A percentile compares a stretch with the other conserved stretches of the same genome.
Conservation (phyloP, 129 eudicot genomes). For the Sambucus nigra region DNA sequence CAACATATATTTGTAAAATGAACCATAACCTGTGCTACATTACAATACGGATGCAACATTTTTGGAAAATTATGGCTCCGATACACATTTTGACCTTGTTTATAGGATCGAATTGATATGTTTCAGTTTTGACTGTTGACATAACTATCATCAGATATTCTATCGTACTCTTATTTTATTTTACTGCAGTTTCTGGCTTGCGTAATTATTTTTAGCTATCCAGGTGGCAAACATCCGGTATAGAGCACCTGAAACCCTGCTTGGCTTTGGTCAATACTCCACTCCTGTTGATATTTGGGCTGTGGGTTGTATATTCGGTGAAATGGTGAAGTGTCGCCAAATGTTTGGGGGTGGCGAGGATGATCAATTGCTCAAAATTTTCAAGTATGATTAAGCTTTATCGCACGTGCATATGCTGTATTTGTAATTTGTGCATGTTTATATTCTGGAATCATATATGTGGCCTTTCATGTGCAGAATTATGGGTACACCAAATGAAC, state of each 20-base stretch:
- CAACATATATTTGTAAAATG: no score
- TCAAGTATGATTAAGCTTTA: neutral
- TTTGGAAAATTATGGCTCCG: no score
- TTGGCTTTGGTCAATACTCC: constrained; percentile 5
- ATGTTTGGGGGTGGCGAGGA: neutral
- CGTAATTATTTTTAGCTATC: no score
- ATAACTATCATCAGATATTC: no score
- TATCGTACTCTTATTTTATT: no score
- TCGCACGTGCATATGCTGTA: no score
- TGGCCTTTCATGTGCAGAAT: neutral
- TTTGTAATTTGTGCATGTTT: neutral
- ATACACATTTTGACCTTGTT: no score
- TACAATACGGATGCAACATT: no score
- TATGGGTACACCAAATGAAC: constrained; percentile 11
- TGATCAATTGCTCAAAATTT: neutral
- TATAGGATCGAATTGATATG: no score
- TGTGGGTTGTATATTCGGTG: constrained; percentile 9
- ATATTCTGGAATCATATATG: neutral
- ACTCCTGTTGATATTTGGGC: constrained; percentile 8
- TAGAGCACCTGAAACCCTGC: constrained; percentile 2
- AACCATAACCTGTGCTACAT: no score
- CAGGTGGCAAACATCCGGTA: neutral
- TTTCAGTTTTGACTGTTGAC: no score
- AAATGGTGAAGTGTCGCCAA: neutral
- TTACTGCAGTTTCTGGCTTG: no score